Conservation (phyloP, 441 rosid genomes). For the Arabidopsis hybrid region DNA sequence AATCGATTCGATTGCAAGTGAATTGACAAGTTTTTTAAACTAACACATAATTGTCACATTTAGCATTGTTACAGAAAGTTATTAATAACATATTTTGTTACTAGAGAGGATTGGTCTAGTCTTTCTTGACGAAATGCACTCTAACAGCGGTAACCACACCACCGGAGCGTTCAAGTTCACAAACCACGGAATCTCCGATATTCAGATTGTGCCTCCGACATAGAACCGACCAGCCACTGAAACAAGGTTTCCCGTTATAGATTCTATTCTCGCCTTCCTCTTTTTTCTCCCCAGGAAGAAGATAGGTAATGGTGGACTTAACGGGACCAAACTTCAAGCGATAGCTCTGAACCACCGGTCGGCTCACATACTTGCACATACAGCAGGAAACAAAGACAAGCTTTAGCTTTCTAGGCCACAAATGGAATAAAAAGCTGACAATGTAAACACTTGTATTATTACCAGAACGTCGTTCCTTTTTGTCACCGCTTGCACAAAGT, state of each 20-base stretch:
- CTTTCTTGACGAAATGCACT: conserved; percentile 9
- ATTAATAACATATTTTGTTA: not conserved
- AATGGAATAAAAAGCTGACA: not conserved
- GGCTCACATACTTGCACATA: conserved; percentile 18
- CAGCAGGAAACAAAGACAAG: not conserved
- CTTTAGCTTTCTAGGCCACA: conserved; percentile 9
- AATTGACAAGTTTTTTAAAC: not conserved
- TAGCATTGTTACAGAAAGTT: not conserved
- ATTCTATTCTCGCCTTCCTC: not conserved
- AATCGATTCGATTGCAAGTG: too few relatives aligned
- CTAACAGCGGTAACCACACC: conserved; percentile 32
- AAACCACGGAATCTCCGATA: conserved; percentile 28
- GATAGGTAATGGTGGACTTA: not conserved
- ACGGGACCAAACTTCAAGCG: conserved; percentile 34
- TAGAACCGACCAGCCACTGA: conserved; percentile 22
- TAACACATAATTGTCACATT: not conserved
- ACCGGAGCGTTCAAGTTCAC: conserved; percentile 36
- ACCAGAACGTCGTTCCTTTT: conserved; percentile 35
- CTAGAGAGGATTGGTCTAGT: not conserved
- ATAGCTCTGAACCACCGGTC: not conserved
- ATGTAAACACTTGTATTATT: not conserved
- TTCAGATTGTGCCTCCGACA: conserved; percentile 15
- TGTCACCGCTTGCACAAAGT: conserved; percentile 28
- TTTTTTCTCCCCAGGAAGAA: conserved; percentile 1
- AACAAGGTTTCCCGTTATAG: not conserved